A percentile compares a stretch with the other conserved stretches of the same genome.
These are phyloP conservation scores for Venturia pyrina DNA, from an alignment of 2,329 filamentous ascomycete genomes.

Conservation along the genomic window DNA sequence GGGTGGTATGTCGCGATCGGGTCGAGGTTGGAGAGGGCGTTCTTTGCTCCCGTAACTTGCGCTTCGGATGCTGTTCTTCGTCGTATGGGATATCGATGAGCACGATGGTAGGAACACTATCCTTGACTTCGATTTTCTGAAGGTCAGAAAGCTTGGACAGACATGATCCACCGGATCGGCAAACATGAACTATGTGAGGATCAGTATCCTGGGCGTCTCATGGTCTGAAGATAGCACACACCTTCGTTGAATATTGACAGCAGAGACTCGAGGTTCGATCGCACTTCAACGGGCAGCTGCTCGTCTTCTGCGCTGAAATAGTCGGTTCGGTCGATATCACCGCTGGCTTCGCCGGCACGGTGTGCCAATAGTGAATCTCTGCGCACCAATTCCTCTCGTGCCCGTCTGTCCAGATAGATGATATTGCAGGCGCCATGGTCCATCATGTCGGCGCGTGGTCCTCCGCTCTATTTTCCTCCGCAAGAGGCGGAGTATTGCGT, in stretches of 20 bases:
- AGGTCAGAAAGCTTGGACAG: conserved; percentile 27
- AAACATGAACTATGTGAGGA: conserved; percentile 27
- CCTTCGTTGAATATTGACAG: conserved; percentile 33
- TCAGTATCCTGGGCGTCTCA: conserved; percentile 7
- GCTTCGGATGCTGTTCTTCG: conserved; percentile 30
- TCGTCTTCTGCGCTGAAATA: conserved; percentile 26
- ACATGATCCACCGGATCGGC: conserved; percentile 28
- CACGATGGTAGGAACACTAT: conserved; percentile 28
- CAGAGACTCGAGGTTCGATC: conserved; percentile 29
- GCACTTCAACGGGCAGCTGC: conserved; percentile 23
- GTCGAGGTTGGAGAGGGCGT: conserved; percentile 30
- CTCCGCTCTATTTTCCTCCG: background rate
- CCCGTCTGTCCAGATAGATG: conserved; percentile 34
- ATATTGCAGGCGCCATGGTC: conserved; percentile 35
- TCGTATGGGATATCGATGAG: conserved; percentile 34
- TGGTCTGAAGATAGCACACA: conserved; percentile 18
- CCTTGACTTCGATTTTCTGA: conserved; percentile 21
- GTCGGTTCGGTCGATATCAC: conserved; percentile 16
- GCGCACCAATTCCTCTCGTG: conserved; percentile 30
- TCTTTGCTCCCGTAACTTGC: conserved; percentile 31
- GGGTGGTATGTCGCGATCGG: conserved; percentile 18
- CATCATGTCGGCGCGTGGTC: conserved; percentile 20
- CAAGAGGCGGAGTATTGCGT: conserved; percentile 5
- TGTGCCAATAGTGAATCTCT: conserved; percentile 13
- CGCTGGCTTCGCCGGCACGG: conserved; percentile 14